These are phyloP conservation scores for Chlamydomonas sp. DNA, from an alignment of 139 green algal species.

Conservation along the genomic window DNA sequence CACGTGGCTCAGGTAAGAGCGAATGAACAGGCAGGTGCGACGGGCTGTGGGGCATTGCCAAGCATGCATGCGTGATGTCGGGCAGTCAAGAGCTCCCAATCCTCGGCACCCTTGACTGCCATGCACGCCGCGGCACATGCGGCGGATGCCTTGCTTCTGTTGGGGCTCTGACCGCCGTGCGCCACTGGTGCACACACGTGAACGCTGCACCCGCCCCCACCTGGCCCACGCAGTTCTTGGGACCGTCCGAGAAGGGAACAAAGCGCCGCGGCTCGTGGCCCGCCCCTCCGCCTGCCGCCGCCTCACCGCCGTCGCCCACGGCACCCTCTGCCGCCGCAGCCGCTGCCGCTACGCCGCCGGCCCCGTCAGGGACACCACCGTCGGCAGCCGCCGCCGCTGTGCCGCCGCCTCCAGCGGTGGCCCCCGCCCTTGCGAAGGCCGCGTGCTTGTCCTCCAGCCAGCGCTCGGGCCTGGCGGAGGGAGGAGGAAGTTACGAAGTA, in stretches of 20 bases:
- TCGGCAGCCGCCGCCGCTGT: background rate
- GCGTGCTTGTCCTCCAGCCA: conserved; percentile 23
- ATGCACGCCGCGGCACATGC: no score
- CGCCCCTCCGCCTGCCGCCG: background rate
- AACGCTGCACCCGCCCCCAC: background rate
- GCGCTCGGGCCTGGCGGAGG: conserved; percentile 11
- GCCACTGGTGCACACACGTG: no score
- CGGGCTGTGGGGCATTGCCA: no score
- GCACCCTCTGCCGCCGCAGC: background rate
- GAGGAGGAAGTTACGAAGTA: no score
- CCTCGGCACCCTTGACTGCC: no score
- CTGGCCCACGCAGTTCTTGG: conserved; percentile 45
- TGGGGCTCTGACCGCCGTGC: no score
- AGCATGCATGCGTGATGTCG: no score
- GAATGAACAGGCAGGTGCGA: no score
- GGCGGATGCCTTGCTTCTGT: no score
- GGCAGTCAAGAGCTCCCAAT: no score
- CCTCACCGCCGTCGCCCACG: no score
- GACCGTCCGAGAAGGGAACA: conserved; percentile 16
- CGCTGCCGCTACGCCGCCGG: background rate
- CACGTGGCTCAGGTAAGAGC: no score
- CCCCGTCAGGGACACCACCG: background rate
- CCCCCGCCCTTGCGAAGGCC: background rate
- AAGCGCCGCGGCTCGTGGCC: conserved; percentile 8
- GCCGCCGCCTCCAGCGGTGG: background rate